phyloP scores from a whole-genome alignment of 345 rosid genomes.

The Noccaea caerulescens region DNA sequence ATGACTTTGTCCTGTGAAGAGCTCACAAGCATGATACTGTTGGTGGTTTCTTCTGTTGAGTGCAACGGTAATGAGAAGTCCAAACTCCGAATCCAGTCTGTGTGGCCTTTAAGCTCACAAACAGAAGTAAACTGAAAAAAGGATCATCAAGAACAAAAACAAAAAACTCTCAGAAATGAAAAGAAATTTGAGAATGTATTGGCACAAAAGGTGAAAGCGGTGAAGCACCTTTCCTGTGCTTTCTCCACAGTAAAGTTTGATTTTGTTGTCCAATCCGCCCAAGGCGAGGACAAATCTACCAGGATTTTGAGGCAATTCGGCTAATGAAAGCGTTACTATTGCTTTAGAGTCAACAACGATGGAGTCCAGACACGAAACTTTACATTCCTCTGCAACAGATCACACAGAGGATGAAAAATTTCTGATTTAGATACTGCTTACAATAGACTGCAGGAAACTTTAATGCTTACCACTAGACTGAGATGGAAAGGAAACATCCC shows the following conservation, averaged over 20 bases:
- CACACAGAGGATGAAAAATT: neutral
- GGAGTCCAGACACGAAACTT: slow-evolving; percentile 61
- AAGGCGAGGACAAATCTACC: slow-evolving; percentile 68
- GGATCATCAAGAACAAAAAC: slow-evolving; percentile 7
- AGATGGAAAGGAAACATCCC: slow-evolving; percentile 66
- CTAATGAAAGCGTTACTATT: slow-evolving; percentile 79
- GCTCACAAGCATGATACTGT: slow-evolving; percentile 79
- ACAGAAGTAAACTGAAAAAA: slow-evolving; percentile 65
- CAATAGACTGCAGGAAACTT: neutral
- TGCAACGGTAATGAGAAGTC: slow-evolving; percentile 83
- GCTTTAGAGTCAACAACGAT: slow-evolving; percentile 72
- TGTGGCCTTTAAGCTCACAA: slow-evolving; percentile 93
- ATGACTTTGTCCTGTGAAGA: slow-evolving; percentile 94
- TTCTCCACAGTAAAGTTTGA: slow-evolving; percentile 75
- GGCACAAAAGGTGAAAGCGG: neutral
- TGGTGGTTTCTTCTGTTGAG: slow-evolving; percentile 44
- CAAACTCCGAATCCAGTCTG: slow-evolving; percentile 93
- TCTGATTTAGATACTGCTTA: neutral
- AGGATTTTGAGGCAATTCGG: slow-evolving; percentile 70
- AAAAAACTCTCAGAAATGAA: neutral
- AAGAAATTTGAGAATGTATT: neutral
- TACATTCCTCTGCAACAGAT: slow-evolving; percentile 63
- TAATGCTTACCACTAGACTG: slow-evolving; percentile 52
- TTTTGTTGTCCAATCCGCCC: slow-evolving; percentile 91
- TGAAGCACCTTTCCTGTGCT: slow-evolving; percentile 69